A percentile compares a stretch with the other conserved stretches of the same genome.
Conservation (phyloP, 768 basidiomycete species). For the Lactarius sp. region DNA sequence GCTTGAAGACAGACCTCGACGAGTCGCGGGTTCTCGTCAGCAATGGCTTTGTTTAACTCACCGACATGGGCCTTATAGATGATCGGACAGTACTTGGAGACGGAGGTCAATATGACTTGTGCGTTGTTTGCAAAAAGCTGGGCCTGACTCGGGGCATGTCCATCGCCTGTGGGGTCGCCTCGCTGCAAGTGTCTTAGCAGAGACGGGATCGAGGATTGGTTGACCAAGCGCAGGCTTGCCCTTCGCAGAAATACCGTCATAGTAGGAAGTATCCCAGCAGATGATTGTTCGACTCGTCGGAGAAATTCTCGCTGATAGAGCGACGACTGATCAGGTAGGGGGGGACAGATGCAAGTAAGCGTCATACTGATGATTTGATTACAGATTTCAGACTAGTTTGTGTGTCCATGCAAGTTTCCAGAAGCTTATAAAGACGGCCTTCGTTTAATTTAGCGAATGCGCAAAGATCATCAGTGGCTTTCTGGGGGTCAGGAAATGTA, state of each 20-base stretch:
- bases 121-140: slow-evolving; percentile 44
- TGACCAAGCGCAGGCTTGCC: slow-evolving; percentile 67
- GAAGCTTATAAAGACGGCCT: slow-evolving; percentile 74
- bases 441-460: slow-evolving; percentile 87
- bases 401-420: slow-evolving; percentile 77
- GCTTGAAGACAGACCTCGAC: slow-evolving; percentile 73
- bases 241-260: slow-evolving; percentile 68
- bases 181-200: slow-evolving; percentile 66
- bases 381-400: slow-evolving; percentile 79
- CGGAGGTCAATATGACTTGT: slow-evolving; percentile 46
- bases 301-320: slow-evolving; percentile 65
- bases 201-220: slow-evolving; percentile 79
- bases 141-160: slow-evolving; percentile 36
- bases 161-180: slow-evolving; percentile 32
- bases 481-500: slow-evolving; percentile 61
- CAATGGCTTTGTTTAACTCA: slow-evolving; percentile 70
- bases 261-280: slow-evolving; percentile 55
- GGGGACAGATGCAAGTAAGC: neutral
- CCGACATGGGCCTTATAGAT: slow-evolving; percentile 69
- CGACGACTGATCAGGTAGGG: neutral
- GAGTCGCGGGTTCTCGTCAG: slow-evolving; percentile 50
- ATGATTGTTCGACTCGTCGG: slow-evolving; percentile 67
- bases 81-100: slow-evolving; percentile 72
- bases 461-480: slow-evolving; percentile 72
- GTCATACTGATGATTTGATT: slow-evolving; percentile 66